Evolutionary conservation across 2,329 filamentous ascomycete species (phyloP).

Genomic region (Pseudogymnoascus pannorum): DNA sequence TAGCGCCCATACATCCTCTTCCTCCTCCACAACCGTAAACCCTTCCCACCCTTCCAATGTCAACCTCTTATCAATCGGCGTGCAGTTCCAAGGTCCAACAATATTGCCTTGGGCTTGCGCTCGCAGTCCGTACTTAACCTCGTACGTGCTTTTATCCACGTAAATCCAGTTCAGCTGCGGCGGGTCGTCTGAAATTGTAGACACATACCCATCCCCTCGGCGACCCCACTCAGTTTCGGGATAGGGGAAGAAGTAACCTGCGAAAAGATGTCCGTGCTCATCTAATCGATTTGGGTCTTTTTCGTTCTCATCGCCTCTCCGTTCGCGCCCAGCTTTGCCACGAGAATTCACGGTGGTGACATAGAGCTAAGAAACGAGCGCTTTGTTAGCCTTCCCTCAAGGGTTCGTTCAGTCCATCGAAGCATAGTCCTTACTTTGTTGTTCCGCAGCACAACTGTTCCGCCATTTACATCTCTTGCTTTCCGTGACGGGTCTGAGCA

Average conservation of each 20-base stretch:
- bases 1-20: constrained; percentile 46
- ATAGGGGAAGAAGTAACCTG: constrained; percentile 52
- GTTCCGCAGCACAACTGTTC: constrained; percentile 36
- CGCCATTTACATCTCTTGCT: constrained; percentile 32
- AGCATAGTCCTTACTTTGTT: constrained; percentile 20
- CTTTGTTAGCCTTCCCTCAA: background rate
- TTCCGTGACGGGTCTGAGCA: constrained; percentile 29
- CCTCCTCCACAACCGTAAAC: constrained; percentile 49
- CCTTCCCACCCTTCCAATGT: constrained; percentile 49
- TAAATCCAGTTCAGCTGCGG: constrained; percentile 66
- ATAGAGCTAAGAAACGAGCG: constrained; percentile 4
- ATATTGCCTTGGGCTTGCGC: constrained; percentile 64
- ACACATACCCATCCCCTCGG: constrained; percentile 44
- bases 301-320: constrained; percentile 12
- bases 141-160: constrained; percentile 52
- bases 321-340: background rate
- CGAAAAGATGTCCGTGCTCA: constrained; percentile 41
- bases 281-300: constrained; percentile 15
- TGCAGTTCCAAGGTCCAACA: constrained; percentile 80
- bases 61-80: constrained; percentile 49
- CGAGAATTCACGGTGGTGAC: background rate
- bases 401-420: background rate
- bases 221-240: constrained; percentile 41
- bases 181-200: constrained; percentile 45
- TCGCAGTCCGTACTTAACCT: constrained; percentile 58